These are phyloP conservation scores for Talaromyces ruber DNA, from an alignment of 495 filamentous ascomycete genomes.

Conservation along the genomic window DNA sequence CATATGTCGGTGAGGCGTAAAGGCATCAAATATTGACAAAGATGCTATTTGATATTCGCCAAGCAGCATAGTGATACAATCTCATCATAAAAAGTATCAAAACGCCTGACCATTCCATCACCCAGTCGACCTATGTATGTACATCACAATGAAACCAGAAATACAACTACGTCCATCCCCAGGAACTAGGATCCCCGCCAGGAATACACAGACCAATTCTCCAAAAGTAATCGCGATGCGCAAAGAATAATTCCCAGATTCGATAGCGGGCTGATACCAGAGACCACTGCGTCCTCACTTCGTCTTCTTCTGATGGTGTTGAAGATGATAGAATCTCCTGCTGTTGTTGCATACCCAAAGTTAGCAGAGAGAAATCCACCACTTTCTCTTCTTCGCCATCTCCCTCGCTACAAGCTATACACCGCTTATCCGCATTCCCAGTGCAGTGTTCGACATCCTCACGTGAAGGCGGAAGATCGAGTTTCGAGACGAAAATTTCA, in stretches of 20 bases:
- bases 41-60: background rate
- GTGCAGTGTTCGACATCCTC: conserved; percentile 62
- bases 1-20: too few relatives aligned
- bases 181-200: conserved; percentile 64
- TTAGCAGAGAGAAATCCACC: conserved; percentile 5
- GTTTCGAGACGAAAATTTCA: conserved; percentile 76
- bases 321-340: conserved; percentile 12
- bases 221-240: conserved; percentile 97
- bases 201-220: conserved; percentile 84
- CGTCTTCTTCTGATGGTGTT: conserved; percentile 2
- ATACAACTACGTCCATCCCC: conserved; percentile 31
- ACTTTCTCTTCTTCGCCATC: background rate
- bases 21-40: too few relatives aligned
- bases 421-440: conserved; percentile 61
- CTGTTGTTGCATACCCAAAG: conserved; percentile 10
- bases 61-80: background rate
- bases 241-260: conserved; percentile 87
- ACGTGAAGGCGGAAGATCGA: conserved; percentile 53
- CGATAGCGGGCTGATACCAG: conserved; percentile 55
- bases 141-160: background rate
- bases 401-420: conserved; percentile 49
- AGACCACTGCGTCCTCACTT: conserved; percentile 16
- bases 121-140: background rate
- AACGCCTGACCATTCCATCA: background rate
- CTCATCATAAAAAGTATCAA: background rate